Base-by-base conservation (phyloP, 805 yeast genomes). In the Tetrapisispora iriomotensis region DNA sequence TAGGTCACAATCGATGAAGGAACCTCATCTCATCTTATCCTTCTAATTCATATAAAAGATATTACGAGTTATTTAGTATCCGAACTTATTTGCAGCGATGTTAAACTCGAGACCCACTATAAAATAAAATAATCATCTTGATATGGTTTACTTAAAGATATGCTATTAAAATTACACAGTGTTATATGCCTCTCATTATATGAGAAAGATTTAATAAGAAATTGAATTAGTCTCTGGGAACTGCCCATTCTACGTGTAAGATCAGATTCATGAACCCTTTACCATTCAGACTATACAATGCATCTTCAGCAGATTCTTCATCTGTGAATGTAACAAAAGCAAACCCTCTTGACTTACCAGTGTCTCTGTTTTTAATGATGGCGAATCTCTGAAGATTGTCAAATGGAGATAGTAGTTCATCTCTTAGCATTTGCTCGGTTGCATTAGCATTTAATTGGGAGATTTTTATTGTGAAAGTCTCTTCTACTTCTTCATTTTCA, bases 261-360 rank as follows among this genome's bases (percentile, higher is more conserved):
- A 90, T 86, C 74, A 90, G 71, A 56, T 81, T 82, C 74, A 81
- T 83, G 73, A 82, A 82, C 71, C 96, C 95, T 69, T 77, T 82
- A 55, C 96, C 96, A 62, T 92, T 73, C 64, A 87, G 72, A 45
- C 59, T 60, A 45, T 82, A 77, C 65, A 81, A 68, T 37, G 96
- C 97, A 48, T 60, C 62, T 65, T 82, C 79, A 31, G 97, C 97
- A 49, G 66, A 68, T 41, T 64, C 61, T 56, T 76, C 77, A 41
- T 78, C 72, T 43, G 72, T 75, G 61, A 82, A 90, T 9, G 98
- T 90, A 46, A 90, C 86, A 61, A 90, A 90, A 1, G 97, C 98
- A 62, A 87, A 90, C 17, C 98, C 98, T 66, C 97, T 76, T 2
- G 96, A 86, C 55, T 94, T 77, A 43, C 97, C 96, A 3, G 96